phyloP scores from a whole-genome alignment of 202 grass and related monocot species.

The Panicum hallii region DNA sequence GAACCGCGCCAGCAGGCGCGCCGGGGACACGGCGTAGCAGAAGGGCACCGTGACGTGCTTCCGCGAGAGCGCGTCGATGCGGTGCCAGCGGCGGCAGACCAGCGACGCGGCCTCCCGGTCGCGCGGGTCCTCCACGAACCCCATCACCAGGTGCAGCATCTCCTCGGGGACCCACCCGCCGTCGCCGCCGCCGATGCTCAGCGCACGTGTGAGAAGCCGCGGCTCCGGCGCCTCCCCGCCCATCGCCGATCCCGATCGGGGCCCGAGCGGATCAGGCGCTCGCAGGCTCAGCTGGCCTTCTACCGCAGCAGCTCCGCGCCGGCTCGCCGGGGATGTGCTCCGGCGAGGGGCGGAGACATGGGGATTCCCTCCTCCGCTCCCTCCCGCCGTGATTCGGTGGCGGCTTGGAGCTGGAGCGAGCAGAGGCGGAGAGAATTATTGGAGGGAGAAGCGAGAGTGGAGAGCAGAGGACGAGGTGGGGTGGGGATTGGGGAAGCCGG shows the following conservation, averaged over 20 bases:
- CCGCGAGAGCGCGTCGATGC: constrained; percentile 74
- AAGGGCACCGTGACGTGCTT: constrained; percentile 89
- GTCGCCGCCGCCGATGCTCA: constrained; percentile 41
- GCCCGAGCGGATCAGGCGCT: neutral
- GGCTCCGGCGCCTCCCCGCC: constrained; percentile 59
- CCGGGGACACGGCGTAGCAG: constrained; percentile 81
- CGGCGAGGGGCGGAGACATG: constrained; percentile 39
- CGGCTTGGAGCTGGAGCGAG: constrained; percentile 21
- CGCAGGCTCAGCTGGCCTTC: neutral
- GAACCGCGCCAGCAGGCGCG: constrained; percentile 68
- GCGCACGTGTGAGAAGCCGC: constrained; percentile 40
- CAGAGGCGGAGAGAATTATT: constrained; percentile 52
- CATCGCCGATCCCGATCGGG: constrained; percentile 47
- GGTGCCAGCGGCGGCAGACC: constrained; percentile 82
- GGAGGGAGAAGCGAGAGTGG: constrained; percentile 40
- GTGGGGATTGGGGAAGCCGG: constrained; percentile 37
- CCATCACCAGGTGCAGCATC: constrained; percentile 75
- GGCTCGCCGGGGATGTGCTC: constrained; percentile 43
- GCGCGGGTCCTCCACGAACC: constrained; percentile 75
- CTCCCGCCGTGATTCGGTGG: constrained; percentile 10
- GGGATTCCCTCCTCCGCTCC: constrained; percentile 1
- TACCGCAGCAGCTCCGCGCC: constrained; percentile 1
- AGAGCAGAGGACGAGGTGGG: neutral
- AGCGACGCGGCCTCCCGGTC: constrained; percentile 75
- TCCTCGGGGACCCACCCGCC: constrained; percentile 62